Evolutionary conservation across 2,329 filamentous ascomycete species (phyloP).

Genomic region (Aureobasidium sp.): DNA sequence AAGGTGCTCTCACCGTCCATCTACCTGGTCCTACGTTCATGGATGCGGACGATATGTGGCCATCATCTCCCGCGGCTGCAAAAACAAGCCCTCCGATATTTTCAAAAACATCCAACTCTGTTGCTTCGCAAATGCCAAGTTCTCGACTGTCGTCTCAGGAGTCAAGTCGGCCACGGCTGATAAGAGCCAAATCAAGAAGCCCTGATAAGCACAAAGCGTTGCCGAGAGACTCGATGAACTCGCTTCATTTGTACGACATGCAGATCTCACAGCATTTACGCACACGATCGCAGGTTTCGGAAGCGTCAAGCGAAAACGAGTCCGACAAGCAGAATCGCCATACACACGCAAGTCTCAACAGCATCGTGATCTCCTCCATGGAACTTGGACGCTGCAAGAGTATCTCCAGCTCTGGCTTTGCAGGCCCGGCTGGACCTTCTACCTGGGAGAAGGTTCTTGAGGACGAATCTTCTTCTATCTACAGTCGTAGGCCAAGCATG

Average conservation of each 20-base stretch:
- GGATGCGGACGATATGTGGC: not conserved
- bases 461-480: constrained; percentile 32
- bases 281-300: constrained; percentile 35
- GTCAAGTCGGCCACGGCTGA: not conserved
- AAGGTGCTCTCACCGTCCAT: not conserved
- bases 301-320: not conserved
- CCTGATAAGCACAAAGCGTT: not conserved
- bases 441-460: constrained; percentile 32
- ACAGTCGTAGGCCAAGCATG: constrained; percentile 28
- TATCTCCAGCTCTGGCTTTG: constrained; percentile 26
- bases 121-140: not conserved
- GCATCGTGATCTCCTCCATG: constrained; percentile 20
- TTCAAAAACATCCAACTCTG: not conserved
- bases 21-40: constrained; percentile 2
- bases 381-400: constrained; percentile 14
- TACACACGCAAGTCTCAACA: constrained; percentile 20
- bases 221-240: not conserved
- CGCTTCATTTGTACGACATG: constrained; percentile 38
- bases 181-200: not conserved
- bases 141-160: not conserved
- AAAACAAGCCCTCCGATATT: not conserved
- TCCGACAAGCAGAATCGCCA: not conserved
- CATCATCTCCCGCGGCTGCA: not conserved
- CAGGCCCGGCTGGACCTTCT: constrained; percentile 30
- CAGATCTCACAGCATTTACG: constrained; percentile 40